phyloP scores from a whole-genome alignment of 805 yeast genomes.

The Wickerhamomyces bisporus region DNA sequence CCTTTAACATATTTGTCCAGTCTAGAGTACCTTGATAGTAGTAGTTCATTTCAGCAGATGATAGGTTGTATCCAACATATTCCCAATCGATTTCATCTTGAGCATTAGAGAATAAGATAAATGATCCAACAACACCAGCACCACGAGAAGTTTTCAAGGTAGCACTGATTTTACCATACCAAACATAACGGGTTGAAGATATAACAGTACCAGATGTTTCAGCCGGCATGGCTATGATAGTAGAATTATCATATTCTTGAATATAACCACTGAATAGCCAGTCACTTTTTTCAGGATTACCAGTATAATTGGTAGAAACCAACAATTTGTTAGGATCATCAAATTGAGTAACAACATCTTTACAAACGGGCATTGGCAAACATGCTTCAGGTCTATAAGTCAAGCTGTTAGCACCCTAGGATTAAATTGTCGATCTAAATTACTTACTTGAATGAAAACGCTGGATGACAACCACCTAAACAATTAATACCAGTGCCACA shows the following conservation, averaged over 20 bases:
- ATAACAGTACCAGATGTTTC: constrained; percentile 70
- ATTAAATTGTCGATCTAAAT: too few species aligned
- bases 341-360: constrained; percentile 38
- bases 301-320: constrained; percentile 33
- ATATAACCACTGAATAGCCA: constrained; percentile 60
- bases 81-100: constrained; percentile 91
- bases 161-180: constrained; percentile 82
- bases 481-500: constrained; percentile 79
- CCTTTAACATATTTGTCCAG: constrained; percentile 52
- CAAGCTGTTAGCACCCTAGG: too few species aligned
- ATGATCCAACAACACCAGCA: constrained; percentile 82
- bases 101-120: constrained; percentile 75
- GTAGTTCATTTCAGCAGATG: constrained; percentile 68
- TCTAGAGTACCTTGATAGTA: constrained; percentile 71
- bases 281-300: constrained; percentile 55
- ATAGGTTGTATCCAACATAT: constrained; percentile 71
- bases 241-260: constrained; percentile 27
- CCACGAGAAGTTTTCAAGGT: constrained; percentile 68
- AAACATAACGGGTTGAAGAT: constrained; percentile 67
- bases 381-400: too few species aligned
- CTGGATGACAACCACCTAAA: constrained; percentile 84
- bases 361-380: constrained; percentile 76
- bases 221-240: constrained; percentile 78
- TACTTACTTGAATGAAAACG: constrained; percentile 21
- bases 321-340: constrained; percentile 24